Evolutionary conservation across 371 early-diverging fungal genomes (phyloP).

Genomic region (Mortierella sp.): DNA sequence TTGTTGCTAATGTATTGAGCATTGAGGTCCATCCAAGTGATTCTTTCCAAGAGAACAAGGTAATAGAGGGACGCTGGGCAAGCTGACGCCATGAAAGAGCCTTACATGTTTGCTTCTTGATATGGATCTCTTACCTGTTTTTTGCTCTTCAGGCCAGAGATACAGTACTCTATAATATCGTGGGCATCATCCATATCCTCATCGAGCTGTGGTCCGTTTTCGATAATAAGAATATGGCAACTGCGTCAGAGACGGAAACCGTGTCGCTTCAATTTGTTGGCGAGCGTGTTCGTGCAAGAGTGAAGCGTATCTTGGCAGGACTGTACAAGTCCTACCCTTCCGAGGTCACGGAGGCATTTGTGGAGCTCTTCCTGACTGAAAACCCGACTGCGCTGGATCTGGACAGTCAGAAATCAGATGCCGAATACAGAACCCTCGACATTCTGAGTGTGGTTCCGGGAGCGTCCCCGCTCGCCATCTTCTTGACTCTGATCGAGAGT

Average conservation of each 20-base stretch:
- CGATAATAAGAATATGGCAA: constrained; percentile 27
- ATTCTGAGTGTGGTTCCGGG: constrained; percentile 64
- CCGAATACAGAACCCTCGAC: constrained; percentile 59
- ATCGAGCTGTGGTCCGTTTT: constrained; percentile 67
- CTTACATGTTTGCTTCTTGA: neutral
- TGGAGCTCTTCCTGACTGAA: constrained; percentile 70
- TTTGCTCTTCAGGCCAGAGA: constrained; percentile 61
- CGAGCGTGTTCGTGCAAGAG: constrained; percentile 61
- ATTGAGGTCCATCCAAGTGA: constrained; percentile 50
- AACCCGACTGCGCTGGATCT: constrained; percentile 61
- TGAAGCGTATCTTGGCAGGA: constrained; percentile 67
- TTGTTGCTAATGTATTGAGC: constrained; percentile 45
- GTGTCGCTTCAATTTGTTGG: constrained; percentile 61
- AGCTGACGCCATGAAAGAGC: too few relatives aligned
- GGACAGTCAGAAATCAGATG: constrained; percentile 29
- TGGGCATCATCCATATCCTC: constrained; percentile 63
- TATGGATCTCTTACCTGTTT: neutral
- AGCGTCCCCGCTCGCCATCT: constrained; percentile 64
- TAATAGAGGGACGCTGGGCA: too few relatives aligned
- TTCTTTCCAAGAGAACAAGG: constrained; percentile 54
- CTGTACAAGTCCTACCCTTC: constrained; percentile 66
- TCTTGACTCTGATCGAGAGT: constrained; percentile 66
- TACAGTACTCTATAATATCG: constrained; percentile 62
- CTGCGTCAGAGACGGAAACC: constrained; percentile 57
- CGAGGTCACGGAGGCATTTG: constrained; percentile 73